Evolutionary conservation across 2,329 filamentous ascomycete genomes (phyloP).

Genomic region (Aspergillus amoenus): DNA sequence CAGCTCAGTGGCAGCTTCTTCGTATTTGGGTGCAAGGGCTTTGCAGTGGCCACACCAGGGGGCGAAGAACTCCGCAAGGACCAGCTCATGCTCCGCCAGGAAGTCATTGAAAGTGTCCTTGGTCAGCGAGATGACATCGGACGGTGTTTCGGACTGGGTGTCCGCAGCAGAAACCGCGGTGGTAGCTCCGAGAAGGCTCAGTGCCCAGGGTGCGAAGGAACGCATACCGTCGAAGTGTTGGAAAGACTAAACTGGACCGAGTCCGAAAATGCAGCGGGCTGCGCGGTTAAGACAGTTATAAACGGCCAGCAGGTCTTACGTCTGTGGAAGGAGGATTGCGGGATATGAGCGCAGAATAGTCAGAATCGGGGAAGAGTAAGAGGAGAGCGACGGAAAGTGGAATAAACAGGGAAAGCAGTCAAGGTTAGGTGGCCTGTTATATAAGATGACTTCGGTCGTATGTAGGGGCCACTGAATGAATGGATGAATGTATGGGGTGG

Average conservation of each 20-base stretch:
- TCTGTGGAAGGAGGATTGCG: background rate
- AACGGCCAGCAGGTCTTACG: background rate
- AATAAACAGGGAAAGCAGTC: constrained; percentile 6
- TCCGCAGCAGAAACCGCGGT: constrained; percentile 37
- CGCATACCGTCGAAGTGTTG: constrained; percentile 31
- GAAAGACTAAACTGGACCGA: background rate
- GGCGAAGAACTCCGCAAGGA: constrained; percentile 95
- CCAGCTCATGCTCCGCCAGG: constrained; percentile 79
- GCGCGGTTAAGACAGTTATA: background rate
- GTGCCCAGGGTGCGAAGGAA: constrained; percentile 38
- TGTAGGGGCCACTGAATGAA: constrained; percentile 11
- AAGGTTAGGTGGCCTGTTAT: constrained; percentile 13
- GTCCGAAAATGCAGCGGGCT: constrained; percentile 1
- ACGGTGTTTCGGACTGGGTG: constrained; percentile 41
- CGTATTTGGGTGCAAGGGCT: constrained; percentile 69
- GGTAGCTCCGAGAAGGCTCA: constrained; percentile 41
- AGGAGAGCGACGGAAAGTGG: background rate
- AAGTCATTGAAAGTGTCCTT: constrained; percentile 85
- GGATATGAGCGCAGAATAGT: background rate
- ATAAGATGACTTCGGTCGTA: constrained; percentile 5
- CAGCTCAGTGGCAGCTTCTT: constrained; percentile 48
- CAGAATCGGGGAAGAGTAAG: constrained; percentile 1
- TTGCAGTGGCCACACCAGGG: constrained; percentile 99
- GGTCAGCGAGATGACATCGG: constrained; percentile 82
- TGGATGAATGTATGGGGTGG: constrained; percentile 14